These are phyloP conservation scores for Hortiboletus flavorubellus DNA, from an alignment of 768 basidiomycete genomes.

Conservation along the genomic window DNA sequence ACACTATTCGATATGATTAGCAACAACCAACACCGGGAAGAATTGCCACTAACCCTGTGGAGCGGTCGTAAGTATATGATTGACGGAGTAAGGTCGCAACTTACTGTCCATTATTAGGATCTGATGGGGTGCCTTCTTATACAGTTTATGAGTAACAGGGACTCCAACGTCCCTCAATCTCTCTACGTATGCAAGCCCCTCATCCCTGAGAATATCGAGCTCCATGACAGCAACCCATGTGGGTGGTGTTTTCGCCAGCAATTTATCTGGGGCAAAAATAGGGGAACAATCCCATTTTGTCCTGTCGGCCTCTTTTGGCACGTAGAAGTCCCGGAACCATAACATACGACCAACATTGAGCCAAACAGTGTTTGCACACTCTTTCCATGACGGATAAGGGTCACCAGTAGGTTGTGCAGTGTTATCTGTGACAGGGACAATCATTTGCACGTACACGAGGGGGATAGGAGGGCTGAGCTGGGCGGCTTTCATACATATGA, in stretches of 20 bases:
- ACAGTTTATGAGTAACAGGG: conserved; percentile 51
- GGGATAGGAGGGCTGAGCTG: conserved; percentile 47
- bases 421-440: conserved; percentile 77
- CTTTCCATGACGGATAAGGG: conserved; percentile 50
- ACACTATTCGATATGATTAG: conserved; percentile 30
- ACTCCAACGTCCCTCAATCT: conserved; percentile 54
- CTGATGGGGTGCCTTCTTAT: conserved; percentile 65
- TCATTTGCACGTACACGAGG: conserved; percentile 58
- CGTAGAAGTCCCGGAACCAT: conserved; percentile 71
- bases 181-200: conserved; percentile 62
- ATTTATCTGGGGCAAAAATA: conserved; percentile 58
- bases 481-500: conserved; percentile 63
- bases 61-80: background rate
- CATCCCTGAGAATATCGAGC: conserved; percentile 65
- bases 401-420: conserved; percentile 45
- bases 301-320: conserved; percentile 58
- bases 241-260: conserved; percentile 49
- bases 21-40: background rate
- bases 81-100: conserved; percentile 17
- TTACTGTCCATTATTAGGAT: conserved; percentile 74
- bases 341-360: conserved; percentile 61
- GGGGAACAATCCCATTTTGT: conserved; percentile 72
- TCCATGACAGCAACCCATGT: conserved; percentile 69
- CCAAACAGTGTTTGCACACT: conserved; percentile 60
- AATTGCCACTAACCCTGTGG: conserved; percentile 22